Percentiles rank a stretch among this genome's conserved stretches.
Conservation (phyloP, 1,284 basidiomycete species). For the Rhodotorula glutinis region DNA sequence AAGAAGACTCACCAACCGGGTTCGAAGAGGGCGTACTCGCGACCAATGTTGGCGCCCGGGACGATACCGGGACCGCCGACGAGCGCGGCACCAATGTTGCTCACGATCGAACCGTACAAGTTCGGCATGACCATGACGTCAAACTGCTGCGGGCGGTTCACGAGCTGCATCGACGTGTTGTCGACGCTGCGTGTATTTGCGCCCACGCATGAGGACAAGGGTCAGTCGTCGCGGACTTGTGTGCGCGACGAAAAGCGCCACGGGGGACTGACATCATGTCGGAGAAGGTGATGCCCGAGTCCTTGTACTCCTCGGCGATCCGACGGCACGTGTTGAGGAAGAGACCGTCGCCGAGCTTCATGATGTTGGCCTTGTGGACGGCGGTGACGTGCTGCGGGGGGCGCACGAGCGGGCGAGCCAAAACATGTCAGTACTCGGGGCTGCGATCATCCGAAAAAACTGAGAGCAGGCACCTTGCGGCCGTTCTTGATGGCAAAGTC, state of each 20-base stretch:
- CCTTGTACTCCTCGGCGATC: constrained; percentile 90
- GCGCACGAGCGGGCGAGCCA: too few species aligned
- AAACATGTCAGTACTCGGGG: too few species aligned
- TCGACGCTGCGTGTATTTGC: constrained; percentile 41
- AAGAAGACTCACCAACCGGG: constrained; percentile 65
- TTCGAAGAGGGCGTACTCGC: constrained; percentile 98
- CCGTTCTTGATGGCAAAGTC: constrained; percentile 99
- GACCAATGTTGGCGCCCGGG: constrained; percentile 94
- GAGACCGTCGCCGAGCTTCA: constrained; percentile 99
- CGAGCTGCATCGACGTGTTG: constrained; percentile 43
- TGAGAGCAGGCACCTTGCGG: constrained; percentile 84
- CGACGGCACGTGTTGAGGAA: constrained; percentile 98
- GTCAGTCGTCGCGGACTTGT: constrained; percentile 6
- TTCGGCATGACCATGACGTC: constrained; percentile 99
- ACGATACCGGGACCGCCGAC: constrained; percentile 98
- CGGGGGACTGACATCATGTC: constrained; percentile 83
- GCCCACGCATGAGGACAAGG: background rate
- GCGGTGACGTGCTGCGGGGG: constrained; percentile 87
- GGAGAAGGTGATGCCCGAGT: constrained; percentile 84
- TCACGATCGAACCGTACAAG: constrained; percentile 89
- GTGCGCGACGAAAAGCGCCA: background rate
- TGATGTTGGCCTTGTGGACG: constrained; percentile 99
- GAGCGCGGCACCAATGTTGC: constrained; percentile 96
- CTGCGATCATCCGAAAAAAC: too few species aligned
- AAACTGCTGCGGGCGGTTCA: constrained; percentile 64